A percentile compares a stretch with the other conserved stretches of the same genome.
Conservation (phyloP, 176 grass and related monocot species). For the Ensete ventricosum region DNA sequence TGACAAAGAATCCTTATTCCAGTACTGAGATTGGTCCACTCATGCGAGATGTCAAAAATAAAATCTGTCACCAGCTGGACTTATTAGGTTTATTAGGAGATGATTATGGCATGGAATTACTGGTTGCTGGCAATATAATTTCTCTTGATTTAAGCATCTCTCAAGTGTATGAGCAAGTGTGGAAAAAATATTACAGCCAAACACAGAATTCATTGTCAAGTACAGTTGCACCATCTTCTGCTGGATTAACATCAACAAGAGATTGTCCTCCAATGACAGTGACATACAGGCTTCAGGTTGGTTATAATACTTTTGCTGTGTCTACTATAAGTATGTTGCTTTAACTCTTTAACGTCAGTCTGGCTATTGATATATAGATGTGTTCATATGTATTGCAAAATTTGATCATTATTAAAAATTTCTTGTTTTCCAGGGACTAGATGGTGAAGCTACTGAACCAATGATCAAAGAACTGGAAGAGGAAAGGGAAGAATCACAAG, state of each 20-base stretch:
- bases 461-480: constrained; percentile 99
- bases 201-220: constrained; percentile 48
- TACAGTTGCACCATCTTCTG: constrained; percentile 32
- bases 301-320: background rate
- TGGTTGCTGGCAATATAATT: constrained; percentile 95
- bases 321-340: background rate
- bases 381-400: background rate
- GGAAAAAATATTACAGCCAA: constrained; percentile 79
- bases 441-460: constrained; percentile 97
- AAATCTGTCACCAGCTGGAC: constrained; percentile 95
- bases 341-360: background rate
- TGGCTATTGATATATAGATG: background rate
- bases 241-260: constrained; percentile 39
- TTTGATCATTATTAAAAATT: background rate
- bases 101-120: constrained; percentile 94
- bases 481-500: constrained; percentile 95
- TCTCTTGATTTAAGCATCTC: constrained; percentile 95
- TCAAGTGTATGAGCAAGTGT: constrained; percentile 94
- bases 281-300: constrained; percentile 89
- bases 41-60: constrained; percentile 98
- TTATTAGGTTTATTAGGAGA: constrained; percentile 85
- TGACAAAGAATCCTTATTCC: constrained; percentile 92
- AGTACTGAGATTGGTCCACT: constrained; percentile 83
- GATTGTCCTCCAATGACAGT: constrained; percentile 94
- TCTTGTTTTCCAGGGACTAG: constrained; percentile 58